Percentiles rank a stretch among this genome's conserved stretches.
Evolutionary conservation across 345 rosid genomes (phyloP).

Genomic region (Litchi chinensis): DNA sequence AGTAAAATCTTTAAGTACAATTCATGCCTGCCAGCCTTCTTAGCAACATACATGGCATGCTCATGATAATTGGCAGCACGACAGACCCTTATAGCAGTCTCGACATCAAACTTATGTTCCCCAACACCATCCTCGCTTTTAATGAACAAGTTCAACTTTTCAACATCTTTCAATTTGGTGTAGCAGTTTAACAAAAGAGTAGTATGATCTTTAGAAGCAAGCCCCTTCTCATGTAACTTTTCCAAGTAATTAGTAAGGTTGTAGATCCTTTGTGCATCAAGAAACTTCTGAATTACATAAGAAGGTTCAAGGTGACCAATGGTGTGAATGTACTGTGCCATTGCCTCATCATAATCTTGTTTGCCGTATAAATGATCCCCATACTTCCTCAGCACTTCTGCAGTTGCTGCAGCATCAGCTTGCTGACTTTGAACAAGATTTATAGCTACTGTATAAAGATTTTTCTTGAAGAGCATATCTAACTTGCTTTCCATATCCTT

Average conservation of each 20-base stretch:
- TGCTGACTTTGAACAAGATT: slow-evolving; percentile 98
- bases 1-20: slow-evolving; percentile 91
- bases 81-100: slow-evolving; percentile 97
- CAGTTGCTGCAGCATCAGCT: slow-evolving; percentile 99
- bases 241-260: slow-evolving; percentile 97
- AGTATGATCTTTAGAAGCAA: slow-evolving; percentile 99
- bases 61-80: slow-evolving; percentile 98
- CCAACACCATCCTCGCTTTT: slow-evolving; percentile 90
- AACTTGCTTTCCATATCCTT: slow-evolving; percentile 99
- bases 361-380: slow-evolving; percentile 95
- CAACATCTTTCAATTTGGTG: slow-evolving; percentile 95
- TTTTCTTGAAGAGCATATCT: slow-evolving; percentile 98
- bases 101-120: slow-evolving; percentile 94
- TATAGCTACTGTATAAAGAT: slow-evolving; percentile 88
- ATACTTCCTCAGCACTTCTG: slow-evolving; percentile 95
- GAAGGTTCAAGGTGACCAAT: slow-evolving; percentile 99
- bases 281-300: slow-evolving; percentile 95
- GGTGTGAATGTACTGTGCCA: slow-evolving; percentile 91
- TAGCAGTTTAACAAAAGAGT: slow-evolving; percentile 95
- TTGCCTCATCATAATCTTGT: slow-evolving; percentile 95
- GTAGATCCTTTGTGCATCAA: slow-evolving; percentile 97
- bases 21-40: slow-evolving; percentile 97
- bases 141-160: slow-evolving; percentile 84
- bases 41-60: slow-evolving; percentile 98
- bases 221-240: slow-evolving; percentile 92